These are phyloP conservation scores for Saturnispora halmiae DNA, from an alignment of 805 yeast species.

Conservation along the genomic window DNA sequence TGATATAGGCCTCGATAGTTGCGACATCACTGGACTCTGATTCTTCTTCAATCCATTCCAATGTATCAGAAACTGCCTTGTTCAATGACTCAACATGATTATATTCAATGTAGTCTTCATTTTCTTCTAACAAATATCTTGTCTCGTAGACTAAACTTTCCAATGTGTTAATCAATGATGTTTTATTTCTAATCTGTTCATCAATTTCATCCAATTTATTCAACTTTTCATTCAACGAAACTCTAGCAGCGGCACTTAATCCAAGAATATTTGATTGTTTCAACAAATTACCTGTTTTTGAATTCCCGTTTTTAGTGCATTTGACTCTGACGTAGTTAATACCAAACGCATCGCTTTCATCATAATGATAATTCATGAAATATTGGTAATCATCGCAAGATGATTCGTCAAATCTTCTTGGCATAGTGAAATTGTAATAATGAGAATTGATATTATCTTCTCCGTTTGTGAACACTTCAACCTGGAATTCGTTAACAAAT, in stretches of 20 bases:
- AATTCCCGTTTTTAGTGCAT: conserved; percentile 13
- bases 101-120: conserved; percentile 36
- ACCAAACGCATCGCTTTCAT: conserved; percentile 34
- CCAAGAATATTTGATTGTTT: conserved; percentile 30
- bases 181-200: conserved; percentile 41
- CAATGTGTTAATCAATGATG: conserved; percentile 54
- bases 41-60: conserved; percentile 77
- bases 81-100: conserved; percentile 31
- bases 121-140: conserved; percentile 62
- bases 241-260: conserved; percentile 44
- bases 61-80: conserved; percentile 34
- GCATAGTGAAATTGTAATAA: conserved; percentile 16
- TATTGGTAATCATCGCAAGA: conserved; percentile 31
- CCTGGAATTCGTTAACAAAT: conserved; percentile 21
- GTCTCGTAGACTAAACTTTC: conserved; percentile 44
- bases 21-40: conserved; percentile 40
- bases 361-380: conserved; percentile 15
- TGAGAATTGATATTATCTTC: conserved; percentile 8
- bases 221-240: conserved; percentile 39
- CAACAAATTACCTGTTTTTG: conserved; percentile 15
- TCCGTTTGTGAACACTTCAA: conserved; percentile 28
- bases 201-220: conserved; percentile 47
- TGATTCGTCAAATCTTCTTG: conserved; percentile 25
- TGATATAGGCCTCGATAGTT: conserved; percentile 30
- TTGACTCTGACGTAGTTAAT: conserved; percentile 35